Conservation (phyloP, 345 rosid species). For the Eucalyptus rudis region DNA sequence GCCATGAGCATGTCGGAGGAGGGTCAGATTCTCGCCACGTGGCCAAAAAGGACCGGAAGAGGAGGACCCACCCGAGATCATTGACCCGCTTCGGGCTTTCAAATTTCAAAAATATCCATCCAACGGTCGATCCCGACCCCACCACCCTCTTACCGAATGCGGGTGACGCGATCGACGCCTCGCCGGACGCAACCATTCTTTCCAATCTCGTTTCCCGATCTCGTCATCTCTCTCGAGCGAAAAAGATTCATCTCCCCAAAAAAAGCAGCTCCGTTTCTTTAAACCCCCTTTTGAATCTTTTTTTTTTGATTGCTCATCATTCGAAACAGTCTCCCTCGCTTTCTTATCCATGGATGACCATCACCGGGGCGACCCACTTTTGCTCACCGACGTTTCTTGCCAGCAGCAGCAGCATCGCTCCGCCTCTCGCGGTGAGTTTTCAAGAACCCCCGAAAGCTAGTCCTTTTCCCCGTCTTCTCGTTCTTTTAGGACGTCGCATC, state of each 20-base stretch:
- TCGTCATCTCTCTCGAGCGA: background rate
- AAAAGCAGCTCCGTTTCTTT: background rate
- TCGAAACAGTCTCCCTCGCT: background rate
- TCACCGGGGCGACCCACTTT: constrained; percentile 35
- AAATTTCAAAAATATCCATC: background rate
- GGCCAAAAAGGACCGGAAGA: background rate
- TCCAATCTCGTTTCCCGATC: background rate
- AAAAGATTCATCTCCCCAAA: background rate
- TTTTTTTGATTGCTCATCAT: background rate
- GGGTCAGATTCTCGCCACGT: background rate
- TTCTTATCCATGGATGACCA: background rate
- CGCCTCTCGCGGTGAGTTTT: constrained; percentile 16
- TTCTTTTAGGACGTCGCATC: background rate
- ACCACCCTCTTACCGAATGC: background rate
- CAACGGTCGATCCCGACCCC: background rate
- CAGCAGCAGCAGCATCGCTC: constrained; percentile 3
- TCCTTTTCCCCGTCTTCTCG: background rate
- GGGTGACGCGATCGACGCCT: background rate
- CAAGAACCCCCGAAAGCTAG: background rate
- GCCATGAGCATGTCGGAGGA: background rate
- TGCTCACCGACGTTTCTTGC: constrained; percentile 22
- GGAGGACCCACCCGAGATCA: background rate
- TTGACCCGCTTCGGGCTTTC: background rate
- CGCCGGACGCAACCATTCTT: background rate
- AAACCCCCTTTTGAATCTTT: background rate